Evolutionary conservation across 495 filamentous ascomycete species (phyloP).

Genomic region (Aspergillus saccharolyticus): DNA sequence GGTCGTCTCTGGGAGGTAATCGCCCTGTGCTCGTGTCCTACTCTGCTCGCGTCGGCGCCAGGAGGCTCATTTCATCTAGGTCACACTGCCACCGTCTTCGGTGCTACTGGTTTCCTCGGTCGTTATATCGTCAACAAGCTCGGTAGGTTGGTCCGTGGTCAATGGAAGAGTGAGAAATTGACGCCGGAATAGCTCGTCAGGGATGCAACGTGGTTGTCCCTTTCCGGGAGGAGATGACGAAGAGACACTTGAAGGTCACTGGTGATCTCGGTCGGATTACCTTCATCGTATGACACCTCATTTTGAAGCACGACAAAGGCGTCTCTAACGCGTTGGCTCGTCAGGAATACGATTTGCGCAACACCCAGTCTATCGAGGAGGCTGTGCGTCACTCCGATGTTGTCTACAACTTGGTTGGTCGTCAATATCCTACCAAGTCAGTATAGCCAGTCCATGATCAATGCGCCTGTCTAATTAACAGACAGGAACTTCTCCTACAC

Average conservation of each 20-base stretch:
- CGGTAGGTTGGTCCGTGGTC: constrained; percentile 50
- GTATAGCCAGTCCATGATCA: constrained; percentile 17
- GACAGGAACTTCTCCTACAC: constrained; percentile 84
- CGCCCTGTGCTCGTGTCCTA: constrained; percentile 19
- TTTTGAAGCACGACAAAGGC: not conserved
- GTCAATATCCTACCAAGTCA: constrained; percentile 94
- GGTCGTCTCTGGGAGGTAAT: constrained; percentile 80
- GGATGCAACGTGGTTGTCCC: constrained; percentile 93
- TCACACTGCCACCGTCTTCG: constrained; percentile 95
- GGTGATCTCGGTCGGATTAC: constrained; percentile 87
- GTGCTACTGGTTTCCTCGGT: constrained; percentile 91
- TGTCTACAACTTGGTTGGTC: constrained; percentile 92
- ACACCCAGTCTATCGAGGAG: constrained; percentile 94
- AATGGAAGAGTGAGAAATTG: constrained; percentile 21
- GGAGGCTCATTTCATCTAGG: constrained; percentile 49
- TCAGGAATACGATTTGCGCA: constrained; percentile 91
- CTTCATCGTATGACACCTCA: constrained; percentile 59
- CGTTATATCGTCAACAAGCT: constrained; percentile 96
- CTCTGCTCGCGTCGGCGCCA: constrained; percentile 13
- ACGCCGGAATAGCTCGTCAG: constrained; percentile 60
- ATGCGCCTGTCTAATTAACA: constrained; percentile 23
- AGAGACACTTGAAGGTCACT: constrained; percentile 90
- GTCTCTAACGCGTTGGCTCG: constrained; percentile 4
- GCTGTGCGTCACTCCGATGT: constrained; percentile 94
- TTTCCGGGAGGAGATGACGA: constrained; percentile 95